Base-by-base conservation (phyloP, 257 asterid genomes). In the Fraxinus americana region DNA sequence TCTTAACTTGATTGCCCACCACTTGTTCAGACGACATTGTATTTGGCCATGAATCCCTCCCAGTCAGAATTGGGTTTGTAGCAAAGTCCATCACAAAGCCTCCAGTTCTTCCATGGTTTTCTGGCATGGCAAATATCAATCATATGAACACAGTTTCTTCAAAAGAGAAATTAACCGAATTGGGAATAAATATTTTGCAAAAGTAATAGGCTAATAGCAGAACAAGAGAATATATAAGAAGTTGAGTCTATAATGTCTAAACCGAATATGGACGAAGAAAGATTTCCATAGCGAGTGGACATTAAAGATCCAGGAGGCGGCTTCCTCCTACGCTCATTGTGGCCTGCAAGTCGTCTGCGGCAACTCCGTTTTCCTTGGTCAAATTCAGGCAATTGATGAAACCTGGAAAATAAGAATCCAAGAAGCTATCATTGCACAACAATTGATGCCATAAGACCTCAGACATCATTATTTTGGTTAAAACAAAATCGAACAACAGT, bases 311-410 rank as follows among this genome's bases (percentile, higher is more conserved):
- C 91, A 10, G 92, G 89, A 19, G 90, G 92, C 21, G 93, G 96
- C 89, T 94, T 94, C 85, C 98, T 88, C 57, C 99, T 75, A 34
- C 98, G 97, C 87, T 92, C 98, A 19, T 92, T 94, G 86, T 94
- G 99, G 72, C 96, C 96, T 16, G 98, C 99, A 76, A 94, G 89
- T 78, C 99, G 96, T 82, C 98, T 90, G 72, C 98, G 92, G 84
- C 99, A 94, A 73, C 99, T 94, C 63, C 99, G 80, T 71, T 94
- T 94, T 57, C 91, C 97, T 86, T 92, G 94, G 85, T 94, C 99
- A 65, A 94, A 94, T 83, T 94, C 99, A 57, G 92, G 82, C 85
- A 94, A 82, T 32, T 80, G 93, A 83, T 94, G 99, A 83, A 94
- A 94, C 86, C 99, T 94, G 90, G 78, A 85, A 78, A 68, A 86